These are phyloP conservation scores for Capsella rubella DNA, from an alignment of 441 rosid genomes.

Conservation along the genomic window DNA sequence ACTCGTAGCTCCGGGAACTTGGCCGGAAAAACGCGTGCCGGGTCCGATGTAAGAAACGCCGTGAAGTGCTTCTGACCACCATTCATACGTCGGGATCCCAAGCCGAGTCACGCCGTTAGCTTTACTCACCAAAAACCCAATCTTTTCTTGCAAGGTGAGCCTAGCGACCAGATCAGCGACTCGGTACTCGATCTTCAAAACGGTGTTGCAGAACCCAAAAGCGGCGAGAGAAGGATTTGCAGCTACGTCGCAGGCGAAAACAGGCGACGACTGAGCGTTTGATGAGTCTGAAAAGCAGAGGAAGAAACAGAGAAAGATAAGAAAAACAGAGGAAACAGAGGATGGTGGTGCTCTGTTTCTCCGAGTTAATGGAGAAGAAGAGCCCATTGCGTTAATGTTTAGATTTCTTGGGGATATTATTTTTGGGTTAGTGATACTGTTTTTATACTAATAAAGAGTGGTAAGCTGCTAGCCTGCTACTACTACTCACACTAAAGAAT, in stretches of 20 bases:
- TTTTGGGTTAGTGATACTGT: constrained; percentile 11
- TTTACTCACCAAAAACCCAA: constrained; percentile 53
- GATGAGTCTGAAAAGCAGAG: constrained; percentile 9
- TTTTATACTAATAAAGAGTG: constrained; percentile 30
- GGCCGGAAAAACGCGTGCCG: constrained; percentile 61
- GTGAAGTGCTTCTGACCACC: constrained; percentile 99
- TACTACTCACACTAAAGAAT: constrained; percentile 19
- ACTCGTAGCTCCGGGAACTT: constrained; percentile 91
- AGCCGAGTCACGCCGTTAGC: constrained; percentile 69
- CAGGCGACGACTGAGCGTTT: constrained; percentile 61
- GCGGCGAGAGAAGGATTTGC: constrained; percentile 53
- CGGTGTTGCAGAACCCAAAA: constrained; percentile 64
- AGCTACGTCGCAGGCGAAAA: constrained; percentile 76
- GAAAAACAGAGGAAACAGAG: constrained; percentile 52
- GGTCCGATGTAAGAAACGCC: constrained; percentile 87
- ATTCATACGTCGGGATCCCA: constrained; percentile 81
- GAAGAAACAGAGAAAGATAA: constrained; percentile 34
- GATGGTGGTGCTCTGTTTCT: constrained; percentile 46
- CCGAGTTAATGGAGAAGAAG: constrained; percentile 37
- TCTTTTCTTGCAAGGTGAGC: constrained; percentile 79
- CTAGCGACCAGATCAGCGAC: constrained; percentile 75
- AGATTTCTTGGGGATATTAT: constrained; percentile 15
- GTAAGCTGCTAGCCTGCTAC: not conserved
- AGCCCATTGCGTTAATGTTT: constrained; percentile 43
- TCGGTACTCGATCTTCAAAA: constrained; percentile 50